These are phyloP conservation scores for Linum trigynum DNA, from an alignment of 345 rosid genomes.

Conservation along the genomic window DNA sequence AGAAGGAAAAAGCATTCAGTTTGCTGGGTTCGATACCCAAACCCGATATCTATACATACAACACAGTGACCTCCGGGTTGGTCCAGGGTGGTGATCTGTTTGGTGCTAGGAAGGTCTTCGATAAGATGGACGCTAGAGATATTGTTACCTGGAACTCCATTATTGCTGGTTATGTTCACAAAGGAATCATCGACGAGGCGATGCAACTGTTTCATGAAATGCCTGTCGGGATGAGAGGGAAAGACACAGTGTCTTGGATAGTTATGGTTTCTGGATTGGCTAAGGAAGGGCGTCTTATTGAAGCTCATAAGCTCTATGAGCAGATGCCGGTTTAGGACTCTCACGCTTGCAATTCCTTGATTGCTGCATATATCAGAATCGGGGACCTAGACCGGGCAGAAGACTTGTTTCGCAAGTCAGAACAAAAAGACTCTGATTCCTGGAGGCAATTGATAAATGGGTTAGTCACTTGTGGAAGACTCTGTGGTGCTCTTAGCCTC, in stretches of 20 bases:
- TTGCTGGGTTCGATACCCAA: constrained; percentile 25
- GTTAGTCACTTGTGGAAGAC: constrained; percentile 14
- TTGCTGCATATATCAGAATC: constrained; percentile 22
- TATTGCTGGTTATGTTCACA: constrained; percentile 29
- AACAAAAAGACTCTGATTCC: constrained; percentile 25
- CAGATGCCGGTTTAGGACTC: constrained; percentile 30
- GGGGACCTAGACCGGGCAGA: constrained; percentile 23
- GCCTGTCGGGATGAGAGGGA: constrained; percentile 16
- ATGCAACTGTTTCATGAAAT: constrained; percentile 20
- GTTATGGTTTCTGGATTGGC: constrained; percentile 32
- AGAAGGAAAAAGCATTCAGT: constrained; percentile 16
- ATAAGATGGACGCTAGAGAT: constrained; percentile 27
- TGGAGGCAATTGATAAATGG: constrained; percentile 30
- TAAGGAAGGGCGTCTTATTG: constrained; percentile 22
- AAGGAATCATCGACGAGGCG: constrained; percentile 25
- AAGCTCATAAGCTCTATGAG: constrained; percentile 27
- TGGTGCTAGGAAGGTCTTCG: constrained; percentile 25
- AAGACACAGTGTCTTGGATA: constrained; percentile 34
- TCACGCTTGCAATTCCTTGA: constrained; percentile 33
- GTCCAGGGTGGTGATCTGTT: constrained; percentile 22
- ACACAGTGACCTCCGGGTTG: constrained; percentile 30
- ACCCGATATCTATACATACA: constrained; percentile 28
- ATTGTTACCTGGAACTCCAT: constrained; percentile 34
- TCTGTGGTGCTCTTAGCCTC: constrained; percentile 14
- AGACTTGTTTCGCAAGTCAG: constrained; percentile 21